A percentile compares a stretch with the other conserved stretches of the same genome.
phyloP scores from a whole-genome alignment of 805 yeast genomes.

The Cyberlindnera euphorbiae region DNA sequence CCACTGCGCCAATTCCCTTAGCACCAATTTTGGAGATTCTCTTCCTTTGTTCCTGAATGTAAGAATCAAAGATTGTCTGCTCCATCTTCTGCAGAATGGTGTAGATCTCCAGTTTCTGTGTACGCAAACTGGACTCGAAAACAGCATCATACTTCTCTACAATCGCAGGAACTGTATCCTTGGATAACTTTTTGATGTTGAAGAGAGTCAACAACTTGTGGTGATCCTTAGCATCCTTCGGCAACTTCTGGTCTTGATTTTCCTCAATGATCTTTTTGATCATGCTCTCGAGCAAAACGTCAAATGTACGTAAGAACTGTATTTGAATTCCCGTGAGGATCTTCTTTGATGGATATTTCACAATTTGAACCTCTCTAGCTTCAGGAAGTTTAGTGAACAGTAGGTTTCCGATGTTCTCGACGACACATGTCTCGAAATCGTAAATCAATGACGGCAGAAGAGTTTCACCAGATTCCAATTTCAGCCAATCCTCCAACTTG shows the following conservation, averaged over 20 bases:
- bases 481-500: constrained; percentile 36
- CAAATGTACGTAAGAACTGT: constrained; percentile 41
- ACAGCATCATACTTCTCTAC: constrained; percentile 45
- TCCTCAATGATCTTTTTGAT: constrained; percentile 37
- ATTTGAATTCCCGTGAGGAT: constrained; percentile 34
- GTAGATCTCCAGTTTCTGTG: constrained; percentile 40
- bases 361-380: constrained; percentile 31
- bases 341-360: constrained; percentile 32
- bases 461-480: constrained; percentile 32
- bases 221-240: constrained; percentile 32
- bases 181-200: constrained; percentile 46
- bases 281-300: constrained; percentile 39
- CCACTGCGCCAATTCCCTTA: constrained; percentile 35
- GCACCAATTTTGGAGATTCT: constrained; percentile 35
- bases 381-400: constrained; percentile 32
- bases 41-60: constrained; percentile 43
- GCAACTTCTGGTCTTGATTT: constrained; percentile 22
- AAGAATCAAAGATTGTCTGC: constrained; percentile 48
- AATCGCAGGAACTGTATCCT: constrained; percentile 42
- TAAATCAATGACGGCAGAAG: constrained; percentile 32
- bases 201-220: constrained; percentile 49
- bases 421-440: constrained; percentile 30
- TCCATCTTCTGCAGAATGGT: constrained; percentile 45
- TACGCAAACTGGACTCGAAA: constrained; percentile 42
- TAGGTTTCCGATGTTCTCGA: constrained; percentile 30